Base-by-base conservation (phyloP, 768 basidiomycete species). In the Amanita rimosa region DNA sequence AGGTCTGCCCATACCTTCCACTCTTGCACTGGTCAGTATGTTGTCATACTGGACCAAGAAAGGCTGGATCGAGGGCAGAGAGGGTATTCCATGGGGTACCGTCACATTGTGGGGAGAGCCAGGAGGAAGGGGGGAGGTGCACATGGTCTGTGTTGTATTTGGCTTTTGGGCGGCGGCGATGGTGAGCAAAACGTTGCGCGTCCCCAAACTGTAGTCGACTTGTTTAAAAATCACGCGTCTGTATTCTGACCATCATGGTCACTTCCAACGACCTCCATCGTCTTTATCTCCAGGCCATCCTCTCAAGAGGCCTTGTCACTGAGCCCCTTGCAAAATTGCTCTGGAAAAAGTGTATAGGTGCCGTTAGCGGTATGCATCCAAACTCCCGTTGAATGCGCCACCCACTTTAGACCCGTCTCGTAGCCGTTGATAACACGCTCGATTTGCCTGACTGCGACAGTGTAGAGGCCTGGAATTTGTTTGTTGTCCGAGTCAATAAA, bases 101-200 rank as follows among this genome's bases (percentile, higher is more conserved):
- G 61, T 83, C 29, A 82, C 76, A 6, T 60, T 89, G 11, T 90
- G 86, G 82, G 88, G 85, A 14, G 54, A 68, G 33, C 59, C 68
- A 27, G 88, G 85, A 10, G 83, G 83, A 8, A 75, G 81, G 27
- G 84, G 93, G 57, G 95, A 98, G 56, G 57, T 98, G 42, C 96
- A 99, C 64, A 66, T 78, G 34, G 81, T 82, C 36, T 81, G 81
- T 58, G 53, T 88, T 31, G 59, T 94, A n/a, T 90, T 92, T 64
- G 84, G 70, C 6, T 61, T 72, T 10, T 98, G 93, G 94, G 95
- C 87, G 7, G 85, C 92, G 13, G 85, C 88, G 42, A 98, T 99
- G 95, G 88, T 99, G 54, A 94, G 90, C 74, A 98, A 98, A 69
- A 98, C 96, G 13, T 71, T 99, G 40, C 76, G 81, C 44, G 79